Evolutionary conservation across 495 filamentous ascomycete genomes (phyloP).

Genomic region (Tuber magnatum): DNA sequence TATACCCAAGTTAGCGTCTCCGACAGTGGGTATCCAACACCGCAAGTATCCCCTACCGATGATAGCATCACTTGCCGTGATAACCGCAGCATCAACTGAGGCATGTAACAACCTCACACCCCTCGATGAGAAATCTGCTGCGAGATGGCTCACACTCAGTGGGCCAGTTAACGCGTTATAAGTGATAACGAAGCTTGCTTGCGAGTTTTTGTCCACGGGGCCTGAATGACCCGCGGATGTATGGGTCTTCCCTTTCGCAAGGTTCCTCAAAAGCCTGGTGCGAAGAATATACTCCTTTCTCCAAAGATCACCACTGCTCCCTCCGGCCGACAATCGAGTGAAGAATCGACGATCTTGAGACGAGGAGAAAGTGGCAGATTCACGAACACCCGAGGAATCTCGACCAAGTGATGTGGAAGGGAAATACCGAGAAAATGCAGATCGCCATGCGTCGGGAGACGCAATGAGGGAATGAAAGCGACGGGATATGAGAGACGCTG

Average conservation of each 20-base stretch:
- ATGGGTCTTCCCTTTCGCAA: slow-evolving; percentile 30
- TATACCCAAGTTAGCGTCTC: slow-evolving; percentile 15
- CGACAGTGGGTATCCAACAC: neutral
- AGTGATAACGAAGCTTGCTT: slow-evolving; percentile 32
- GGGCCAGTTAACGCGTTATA: slow-evolving; percentile 30
- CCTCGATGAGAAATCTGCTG: slow-evolving; percentile 32
- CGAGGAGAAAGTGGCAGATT: slow-evolving; percentile 27
- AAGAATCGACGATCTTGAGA: slow-evolving; percentile 40
- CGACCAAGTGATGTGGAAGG: slow-evolving; percentile 13
- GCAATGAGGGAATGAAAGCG: slow-evolving; percentile 37
- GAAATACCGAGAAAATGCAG: slow-evolving; percentile 40
- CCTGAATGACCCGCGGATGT: slow-evolving; percentile 10
- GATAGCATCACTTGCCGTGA: slow-evolving; percentile 37
- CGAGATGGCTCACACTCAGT: slow-evolving; percentile 37
- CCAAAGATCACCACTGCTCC: slow-evolving; percentile 28
- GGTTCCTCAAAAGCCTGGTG: slow-evolving; percentile 32
- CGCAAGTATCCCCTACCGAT: slow-evolving; percentile 21
- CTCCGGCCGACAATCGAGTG: slow-evolving; percentile 25
- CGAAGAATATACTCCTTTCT: slow-evolving; percentile 41
- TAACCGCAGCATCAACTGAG: slow-evolving; percentile 23
- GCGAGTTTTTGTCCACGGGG: slow-evolving; percentile 10
- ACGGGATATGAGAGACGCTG: slow-evolving; percentile 33
- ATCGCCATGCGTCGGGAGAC: slow-evolving; percentile 36
- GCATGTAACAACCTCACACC: slow-evolving; percentile 35
- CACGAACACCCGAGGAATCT: slow-evolving; percentile 1